Base-by-base conservation (phyloP, 192 early-diverging fungal genomes). In the Umbelopsis ramanniana region DNA sequence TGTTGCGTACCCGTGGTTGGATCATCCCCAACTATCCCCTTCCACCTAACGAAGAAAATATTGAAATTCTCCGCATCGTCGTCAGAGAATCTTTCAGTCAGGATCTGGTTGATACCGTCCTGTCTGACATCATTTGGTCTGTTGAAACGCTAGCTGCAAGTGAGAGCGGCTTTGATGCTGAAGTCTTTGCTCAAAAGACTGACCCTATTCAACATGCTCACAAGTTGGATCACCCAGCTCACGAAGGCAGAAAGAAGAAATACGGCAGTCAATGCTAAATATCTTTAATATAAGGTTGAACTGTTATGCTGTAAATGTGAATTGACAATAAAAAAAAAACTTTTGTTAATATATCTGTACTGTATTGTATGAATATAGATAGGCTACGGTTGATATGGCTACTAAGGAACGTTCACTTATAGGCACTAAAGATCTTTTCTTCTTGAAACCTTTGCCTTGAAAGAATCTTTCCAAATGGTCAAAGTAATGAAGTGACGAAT, bases 1-100 rank as follows among this genome's bases (percentile, higher is more conserved):
- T 87, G 69, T 72, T 87, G 63, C 81, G 80, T 48, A 81, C 84
- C 24, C 81, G 81, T 52, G 87, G 87, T 7, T 89, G 87, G 87
- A 89, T 89, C 66, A 83, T 89, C 46, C 87, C 87, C 52, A 86
- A 85, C 67, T 89, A 89, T 67, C 75, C 81, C 45, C 77, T 89
- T 53, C 87, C 87, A n/a, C 84, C 85, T 17, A 38, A 83, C 67
- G 52, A 57, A 15, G 70, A 67, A 66, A 63, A 48, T 4, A 69
- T 79, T 52, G 78, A 82, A 24, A 81, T 89, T 47, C 69, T 89
- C 63, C 79, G 87, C 15, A 83, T 89, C 2, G 87, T 89, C 4
- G 74, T 89, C 40, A 77, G 83, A 53, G 86, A 86, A 73, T 77
- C 83, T 14, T 70, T 81, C 68, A 81, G 82, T 11, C 71, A 82